Conservation (phyloP, 768 basidiomycete species). For the Lactarius akahatsu region DNA sequence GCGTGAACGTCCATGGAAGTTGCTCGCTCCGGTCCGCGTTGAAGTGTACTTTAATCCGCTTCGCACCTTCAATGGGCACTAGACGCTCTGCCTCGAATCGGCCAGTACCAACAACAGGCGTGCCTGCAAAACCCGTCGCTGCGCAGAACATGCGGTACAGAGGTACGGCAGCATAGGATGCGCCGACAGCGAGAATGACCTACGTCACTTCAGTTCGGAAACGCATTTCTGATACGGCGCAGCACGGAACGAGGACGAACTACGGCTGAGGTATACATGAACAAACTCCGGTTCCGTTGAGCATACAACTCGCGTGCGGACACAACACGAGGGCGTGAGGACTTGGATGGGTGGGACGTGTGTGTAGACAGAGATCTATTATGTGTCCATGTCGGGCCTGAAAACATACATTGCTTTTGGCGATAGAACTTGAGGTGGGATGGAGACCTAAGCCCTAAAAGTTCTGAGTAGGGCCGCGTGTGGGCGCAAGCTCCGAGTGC, state of each 20-base stretch:
- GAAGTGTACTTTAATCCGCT: conserved; percentile 91
- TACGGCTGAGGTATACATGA: conserved; percentile 84
- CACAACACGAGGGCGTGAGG: conserved; percentile 32
- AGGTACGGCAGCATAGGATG: conserved; percentile 96
- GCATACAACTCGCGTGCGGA: conserved; percentile 47
- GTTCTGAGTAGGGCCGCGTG: not conserved
- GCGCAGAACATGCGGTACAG: conserved; percentile 98
- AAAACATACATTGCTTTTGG: not conserved
- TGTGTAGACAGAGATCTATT: conserved; percentile 14
- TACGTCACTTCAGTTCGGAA: conserved; percentile 34
- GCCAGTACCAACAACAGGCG: conserved; percentile 85
- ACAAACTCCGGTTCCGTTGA: conserved; percentile 64
- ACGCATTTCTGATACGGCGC: not conserved
- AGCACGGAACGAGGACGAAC: conserved; percentile 44
- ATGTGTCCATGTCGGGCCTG: conserved; percentile 4
- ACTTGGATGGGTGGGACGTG: conserved; percentile 10
- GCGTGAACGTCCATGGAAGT: conserved; percentile 90
- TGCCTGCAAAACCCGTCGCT: conserved; percentile 95
- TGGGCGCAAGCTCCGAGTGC: not conserved
- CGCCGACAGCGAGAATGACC: conserved; percentile 77
- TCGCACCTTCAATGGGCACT: conserved; percentile 64
- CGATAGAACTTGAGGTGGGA: not conserved
- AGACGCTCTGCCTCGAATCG: conserved; percentile 84
- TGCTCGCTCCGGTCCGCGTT: conserved; percentile 89
- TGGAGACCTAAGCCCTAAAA: not conserved